phyloP scores from a whole-genome alignment of 1,139 yeast genomes.

The Candida glucosophila region DNA sequence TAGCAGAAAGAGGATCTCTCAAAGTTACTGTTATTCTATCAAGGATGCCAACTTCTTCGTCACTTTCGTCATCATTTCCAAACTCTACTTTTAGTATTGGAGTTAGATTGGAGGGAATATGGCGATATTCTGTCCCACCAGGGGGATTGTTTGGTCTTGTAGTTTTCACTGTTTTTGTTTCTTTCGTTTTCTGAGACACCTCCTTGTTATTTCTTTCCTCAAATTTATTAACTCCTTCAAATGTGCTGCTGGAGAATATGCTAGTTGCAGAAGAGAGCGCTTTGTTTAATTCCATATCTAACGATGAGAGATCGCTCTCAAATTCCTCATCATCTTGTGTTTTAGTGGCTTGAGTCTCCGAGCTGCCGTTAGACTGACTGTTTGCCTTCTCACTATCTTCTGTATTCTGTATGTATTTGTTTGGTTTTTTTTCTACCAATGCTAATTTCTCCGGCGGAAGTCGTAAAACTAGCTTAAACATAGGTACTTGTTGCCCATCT shows the following conservation, averaged over 20 bases:
- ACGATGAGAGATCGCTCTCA: slow-evolving; percentile 6
- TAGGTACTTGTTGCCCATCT: slow-evolving; percentile 4
- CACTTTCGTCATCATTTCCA: slow-evolving; percentile 11
- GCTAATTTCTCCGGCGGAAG: slow-evolving; percentile 8
- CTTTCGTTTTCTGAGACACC: neutral
- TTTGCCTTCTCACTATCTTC: too few species aligned
- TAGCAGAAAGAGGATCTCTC: slow-evolving; percentile 27
- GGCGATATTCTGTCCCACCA: slow-evolving; percentile 15
- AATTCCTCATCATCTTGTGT: slow-evolving; percentile 3
- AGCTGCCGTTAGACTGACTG: neutral
- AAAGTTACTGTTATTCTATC: slow-evolving; percentile 21
- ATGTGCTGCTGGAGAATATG: neutral
- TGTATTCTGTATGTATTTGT: neutral
- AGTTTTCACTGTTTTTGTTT: too few species aligned
- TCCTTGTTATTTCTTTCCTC: too few species aligned
- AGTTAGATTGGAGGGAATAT: slow-evolving; percentile 18
- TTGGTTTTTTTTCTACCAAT: neutral
- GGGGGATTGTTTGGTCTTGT: too few species aligned
- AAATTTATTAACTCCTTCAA: too few species aligned
- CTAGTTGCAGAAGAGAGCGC: slow-evolving; percentile 3
- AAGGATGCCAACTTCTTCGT: slow-evolving; percentile 19
- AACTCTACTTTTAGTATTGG: slow-evolving; percentile 16
- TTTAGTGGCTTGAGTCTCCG: too few species aligned
- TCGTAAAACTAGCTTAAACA: slow-evolving; percentile 9
- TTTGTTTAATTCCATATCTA: slow-evolving; percentile 6